Percentiles rank a stretch among this genome's conserved stretches.
Evolutionary conservation across 1,284 basidiomycete genomes (phyloP).

Genomic region (Schizophyllum commune): DNA sequence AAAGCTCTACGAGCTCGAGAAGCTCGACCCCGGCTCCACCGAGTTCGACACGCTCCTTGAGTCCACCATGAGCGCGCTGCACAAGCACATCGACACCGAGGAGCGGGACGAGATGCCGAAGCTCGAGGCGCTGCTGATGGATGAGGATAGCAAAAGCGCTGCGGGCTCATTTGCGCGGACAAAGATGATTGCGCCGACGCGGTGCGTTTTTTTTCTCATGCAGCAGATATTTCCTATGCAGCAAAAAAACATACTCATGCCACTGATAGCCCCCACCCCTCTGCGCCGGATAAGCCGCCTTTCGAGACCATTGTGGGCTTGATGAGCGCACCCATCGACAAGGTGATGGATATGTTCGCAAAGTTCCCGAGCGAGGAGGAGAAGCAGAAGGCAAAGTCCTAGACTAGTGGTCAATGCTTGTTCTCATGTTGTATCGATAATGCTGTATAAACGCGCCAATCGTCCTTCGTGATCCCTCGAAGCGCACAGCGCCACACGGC

Average conservation of each 20-base stretch:
- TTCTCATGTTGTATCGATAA: no score
- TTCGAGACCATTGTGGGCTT: slow-evolving; percentile 54
- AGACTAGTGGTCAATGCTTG: neutral
- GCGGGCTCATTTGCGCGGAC: slow-evolving; percentile 45
- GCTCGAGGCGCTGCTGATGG: slow-evolving; percentile 37
- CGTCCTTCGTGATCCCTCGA: no score
- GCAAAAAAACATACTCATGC: no score
- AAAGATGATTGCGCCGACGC: slow-evolving; percentile 59
- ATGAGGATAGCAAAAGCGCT: slow-evolving; percentile 30
- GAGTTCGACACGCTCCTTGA: slow-evolving; percentile 37
- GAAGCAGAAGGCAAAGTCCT: slow-evolving; percentile 17
- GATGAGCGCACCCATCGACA: slow-evolving; percentile 51
- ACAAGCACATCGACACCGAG: slow-evolving; percentile 48
- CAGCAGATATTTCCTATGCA: neutral
- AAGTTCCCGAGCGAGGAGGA: slow-evolving; percentile 51
- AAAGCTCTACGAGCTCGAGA: slow-evolving; percentile 38
- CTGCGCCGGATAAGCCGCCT: slow-evolving; percentile 47
- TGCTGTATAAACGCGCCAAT: no score
- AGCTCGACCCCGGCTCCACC: slow-evolving; percentile 30
- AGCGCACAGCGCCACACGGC: no score
- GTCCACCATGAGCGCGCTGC: slow-evolving; percentile 39
- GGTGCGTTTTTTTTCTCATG: slow-evolving; percentile 22
- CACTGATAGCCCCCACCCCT: slow-evolving; percentile 43
- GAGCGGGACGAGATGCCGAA: slow-evolving; percentile 49
- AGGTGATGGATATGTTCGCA: slow-evolving; percentile 49